Conservation (phyloP, 257 asterid species). For the Prunella vulgaris region DNA sequence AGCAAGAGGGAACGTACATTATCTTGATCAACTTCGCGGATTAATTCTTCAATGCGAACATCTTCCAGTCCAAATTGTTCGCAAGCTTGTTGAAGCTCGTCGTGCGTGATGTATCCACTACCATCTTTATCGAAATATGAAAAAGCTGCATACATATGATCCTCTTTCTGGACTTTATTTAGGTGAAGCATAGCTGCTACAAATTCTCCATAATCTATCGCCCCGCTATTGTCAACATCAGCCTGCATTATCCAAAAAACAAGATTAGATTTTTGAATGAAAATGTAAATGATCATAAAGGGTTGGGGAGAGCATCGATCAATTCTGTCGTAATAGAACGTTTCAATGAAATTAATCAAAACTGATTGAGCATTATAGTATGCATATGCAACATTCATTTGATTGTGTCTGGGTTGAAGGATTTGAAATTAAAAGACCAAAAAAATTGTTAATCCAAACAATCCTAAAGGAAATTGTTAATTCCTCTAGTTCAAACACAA, state of each 20-base stretch:
- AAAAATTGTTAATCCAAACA: no score
- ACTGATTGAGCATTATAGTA: no score
- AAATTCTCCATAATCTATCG: constrained; percentile 75
- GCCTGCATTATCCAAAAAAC: constrained; percentile 40
- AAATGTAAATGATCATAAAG: background rate
- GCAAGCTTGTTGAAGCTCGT: constrained; percentile 80
- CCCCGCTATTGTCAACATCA: constrained; percentile 71
- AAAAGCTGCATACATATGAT: constrained; percentile 63
- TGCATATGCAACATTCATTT: no score
- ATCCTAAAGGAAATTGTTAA: no score
- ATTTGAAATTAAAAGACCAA: no score
- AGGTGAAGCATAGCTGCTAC: constrained; percentile 81
- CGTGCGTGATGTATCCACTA: constrained; percentile 69
- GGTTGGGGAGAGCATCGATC: no score
- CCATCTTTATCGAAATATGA: constrained; percentile 76
- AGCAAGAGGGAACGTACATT: constrained; percentile 30
- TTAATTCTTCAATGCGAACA: constrained; percentile 56
- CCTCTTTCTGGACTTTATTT: constrained; percentile 70
- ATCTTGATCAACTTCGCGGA: constrained; percentile 78
- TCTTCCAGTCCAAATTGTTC: constrained; percentile 61
- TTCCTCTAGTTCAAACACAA: no score
- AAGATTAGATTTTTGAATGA: background rate
- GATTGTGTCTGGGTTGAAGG: no score
- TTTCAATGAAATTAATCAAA: no score
- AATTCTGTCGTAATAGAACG: no score